Base-by-base conservation (phyloP, 2,329 filamentous ascomycete species). In the Neonectria magnoliae region DNA sequence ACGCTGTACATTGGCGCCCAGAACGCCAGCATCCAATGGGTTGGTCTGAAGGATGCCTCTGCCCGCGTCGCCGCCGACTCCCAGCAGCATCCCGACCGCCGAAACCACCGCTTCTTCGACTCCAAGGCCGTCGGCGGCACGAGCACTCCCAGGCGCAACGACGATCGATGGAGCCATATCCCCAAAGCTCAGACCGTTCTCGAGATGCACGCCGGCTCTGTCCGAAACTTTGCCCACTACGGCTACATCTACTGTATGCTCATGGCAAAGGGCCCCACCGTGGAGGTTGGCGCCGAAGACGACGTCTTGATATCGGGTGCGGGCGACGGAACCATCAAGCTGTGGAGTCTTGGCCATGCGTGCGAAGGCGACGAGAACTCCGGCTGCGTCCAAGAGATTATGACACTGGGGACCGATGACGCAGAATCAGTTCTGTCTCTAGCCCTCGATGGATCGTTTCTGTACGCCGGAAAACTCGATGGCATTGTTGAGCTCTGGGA, bases 161-260 rank as follows among this genome's bases (percentile, higher is more conserved):
- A 89, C 63, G 84, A 88, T 51, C 82, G 84, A 47, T 88, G 85
- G 80, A 76, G 79, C 2, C 71, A 85, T 36, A 89, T 89, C 47
- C 88, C 83, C 3, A 81, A 81, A 44, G 81, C 86, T 4, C 81
- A 80, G 76, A 86, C 76, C 36, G 86, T 91, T 1, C 81, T 98
- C 6, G 93, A 97, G 76, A 94, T 98, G 64, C 91, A 93, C 73
- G 88, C 90, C 54, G 88, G 92, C 22, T 91, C 94, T 60, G 92
- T 97, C 62, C 88, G 86, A 62, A 92, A 96, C 73, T 99, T 97
- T 80, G 94, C 96, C 1, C 96, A 99, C 78, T 95, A 91, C 78
- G 96, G 97, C 48, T 98, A 98, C 76, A 90, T 99, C 0, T 98
- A 98, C 78, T 97, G 94, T 78, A 98, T 98, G 95, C 85, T 97